Percentiles rank a stretch among this genome's conserved stretches.
These are phyloP conservation scores for Fusarium solani-melongenae DNA, from an alignment of 2,329 filamentous ascomycete genomes.

Conservation along the genomic window DNA sequence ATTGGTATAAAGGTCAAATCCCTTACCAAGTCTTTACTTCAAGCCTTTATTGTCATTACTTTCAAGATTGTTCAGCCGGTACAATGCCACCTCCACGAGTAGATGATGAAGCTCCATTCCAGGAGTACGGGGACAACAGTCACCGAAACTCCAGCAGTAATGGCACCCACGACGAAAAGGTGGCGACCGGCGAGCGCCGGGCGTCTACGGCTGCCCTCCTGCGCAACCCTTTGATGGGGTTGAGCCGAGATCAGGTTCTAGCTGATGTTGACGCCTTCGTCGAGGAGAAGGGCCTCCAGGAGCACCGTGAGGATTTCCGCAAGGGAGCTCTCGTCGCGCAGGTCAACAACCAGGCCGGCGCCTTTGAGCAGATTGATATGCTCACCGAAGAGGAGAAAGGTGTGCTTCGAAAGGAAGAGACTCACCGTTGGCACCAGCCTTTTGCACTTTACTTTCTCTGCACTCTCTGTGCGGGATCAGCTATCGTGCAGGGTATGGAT, in stretches of 20 bases:
- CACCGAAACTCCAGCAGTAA: constrained; percentile 36
- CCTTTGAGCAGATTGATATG: constrained; percentile 43
- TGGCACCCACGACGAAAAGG: constrained; percentile 33
- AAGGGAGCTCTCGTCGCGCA: constrained; percentile 64
- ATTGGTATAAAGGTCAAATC: not conserved
- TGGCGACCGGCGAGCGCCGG: constrained; percentile 4
- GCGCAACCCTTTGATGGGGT: constrained; percentile 45
- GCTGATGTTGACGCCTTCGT: constrained; percentile 52
- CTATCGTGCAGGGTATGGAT: constrained; percentile 75
- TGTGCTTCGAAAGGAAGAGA: constrained; percentile 43
- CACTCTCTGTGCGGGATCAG: constrained; percentile 52
- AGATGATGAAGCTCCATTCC: constrained; percentile 38
- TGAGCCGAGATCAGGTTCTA: constrained; percentile 45
- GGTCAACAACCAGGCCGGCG: constrained; percentile 50
- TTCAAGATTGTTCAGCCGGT: not conserved
- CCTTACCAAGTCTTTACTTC: not conserved
- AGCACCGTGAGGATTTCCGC: constrained; percentile 58
- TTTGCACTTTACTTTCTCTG: constrained; percentile 51
- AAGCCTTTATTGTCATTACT: not conserved
- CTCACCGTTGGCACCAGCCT: constrained; percentile 48
- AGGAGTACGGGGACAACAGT: constrained; percentile 13
- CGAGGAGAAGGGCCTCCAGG: constrained; percentile 46
- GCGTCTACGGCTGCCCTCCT: constrained; percentile 43
- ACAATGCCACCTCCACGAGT: constrained; percentile 42
- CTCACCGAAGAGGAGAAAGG: constrained; percentile 46